Evolutionary conservation across 371 early-diverging fungal genomes (phyloP), one percentile per base, ranked within the genome.

Genomic region (Mortierella sp.): DNA sequence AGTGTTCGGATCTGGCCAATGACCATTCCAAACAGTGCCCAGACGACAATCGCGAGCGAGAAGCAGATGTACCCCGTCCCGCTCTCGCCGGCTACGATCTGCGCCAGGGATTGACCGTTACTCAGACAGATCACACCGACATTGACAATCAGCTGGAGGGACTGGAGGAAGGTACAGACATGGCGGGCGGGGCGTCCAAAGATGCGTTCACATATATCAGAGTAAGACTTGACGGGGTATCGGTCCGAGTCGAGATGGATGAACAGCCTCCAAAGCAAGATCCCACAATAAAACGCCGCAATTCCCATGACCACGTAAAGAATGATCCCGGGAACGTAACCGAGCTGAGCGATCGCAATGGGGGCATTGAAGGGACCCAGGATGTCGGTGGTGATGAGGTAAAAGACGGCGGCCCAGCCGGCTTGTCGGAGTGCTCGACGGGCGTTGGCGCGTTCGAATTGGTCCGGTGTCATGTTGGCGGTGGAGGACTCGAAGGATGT

Each of bases 401-500:
- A 70, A 28, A 70, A 70, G 46, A 70, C 70, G n/a, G 70, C 70
- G 11, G 70, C 70, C 70, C 70, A 70, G 13, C 70, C 70, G 28
- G 70, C 70, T 70, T 70, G 70, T 8, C 70, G 46, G 46, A 70
- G 70, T 2, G 70, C 70, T 13, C 70, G 70, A 26, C 70, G 70
- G 19, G 70, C 70, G 28, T 70, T 70, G 46, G 70, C 31, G 10
- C 70, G 70, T 26, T 70, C 70, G 46, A 70, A 46, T 70, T 70
- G 21, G 28, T 44, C 70, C 19, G 44, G 26, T 5, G 70, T 70
- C 70, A 70, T 70, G 26, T 70, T 46, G 4, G 70, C 70, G 44
- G 70, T 46, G 24, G 14, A 14, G 26, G 46, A 19, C 2, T 70
- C 70, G 26, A 70, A 28, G 28, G 70, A 70, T 1, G 46, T 26